A percentile compares a stretch with the other conserved stretches of the same genome.
Conservation (phyloP, 2,329 filamentous ascomycete species). For the Pseudogymnoascus sp. region DNA sequence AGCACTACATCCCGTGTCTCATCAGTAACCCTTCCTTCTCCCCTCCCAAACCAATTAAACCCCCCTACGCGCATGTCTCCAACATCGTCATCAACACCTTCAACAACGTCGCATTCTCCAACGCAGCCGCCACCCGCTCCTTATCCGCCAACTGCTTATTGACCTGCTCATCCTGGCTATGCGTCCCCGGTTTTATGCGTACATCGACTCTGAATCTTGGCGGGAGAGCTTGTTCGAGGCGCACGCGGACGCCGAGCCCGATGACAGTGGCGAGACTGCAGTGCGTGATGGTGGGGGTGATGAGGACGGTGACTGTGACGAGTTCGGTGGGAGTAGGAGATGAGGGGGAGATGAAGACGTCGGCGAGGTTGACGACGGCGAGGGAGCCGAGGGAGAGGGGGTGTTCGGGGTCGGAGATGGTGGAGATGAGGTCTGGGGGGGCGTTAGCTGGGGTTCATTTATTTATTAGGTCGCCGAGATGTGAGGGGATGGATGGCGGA, state of each 20-base stretch:
- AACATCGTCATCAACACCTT: slow-evolving; percentile 90
- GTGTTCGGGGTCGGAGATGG: slow-evolving; percentile 94
- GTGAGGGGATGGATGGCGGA: neutral
- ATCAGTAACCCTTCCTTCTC: neutral
- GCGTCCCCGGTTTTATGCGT: slow-evolving; percentile 90
- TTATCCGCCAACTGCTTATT: slow-evolving; percentile 97
- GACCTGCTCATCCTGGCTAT: slow-evolving; percentile 87
- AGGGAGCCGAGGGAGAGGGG: slow-evolving; percentile 88
- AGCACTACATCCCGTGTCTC: too few relatives aligned
- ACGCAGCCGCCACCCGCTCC: slow-evolving; percentile 86
- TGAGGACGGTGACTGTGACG: slow-evolving; percentile 72
- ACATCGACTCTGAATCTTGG: slow-evolving; percentile 90
- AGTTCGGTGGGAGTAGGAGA: slow-evolving; percentile 46
- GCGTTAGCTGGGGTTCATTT: slow-evolving; percentile 29
- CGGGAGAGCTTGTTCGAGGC: slow-evolving; percentile 82
- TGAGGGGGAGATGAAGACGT: slow-evolving; percentile 70
- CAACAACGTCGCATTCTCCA: slow-evolving; percentile 88
- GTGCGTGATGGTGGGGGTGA: slow-evolving; percentile 95
- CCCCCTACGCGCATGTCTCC: slow-evolving; percentile 54
- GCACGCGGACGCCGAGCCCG: slow-evolving; percentile 82
- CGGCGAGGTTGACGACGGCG: slow-evolving; percentile 90
- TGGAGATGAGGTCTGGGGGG: slow-evolving; percentile 74
- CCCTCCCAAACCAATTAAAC: neutral
- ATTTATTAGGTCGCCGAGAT: neutral
- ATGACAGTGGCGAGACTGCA: slow-evolving; percentile 96